These are phyloP conservation scores for Colletotrichum eleusines DNA, from an alignment of 2,329 filamentous ascomycete species.

Conservation along the genomic window DNA sequence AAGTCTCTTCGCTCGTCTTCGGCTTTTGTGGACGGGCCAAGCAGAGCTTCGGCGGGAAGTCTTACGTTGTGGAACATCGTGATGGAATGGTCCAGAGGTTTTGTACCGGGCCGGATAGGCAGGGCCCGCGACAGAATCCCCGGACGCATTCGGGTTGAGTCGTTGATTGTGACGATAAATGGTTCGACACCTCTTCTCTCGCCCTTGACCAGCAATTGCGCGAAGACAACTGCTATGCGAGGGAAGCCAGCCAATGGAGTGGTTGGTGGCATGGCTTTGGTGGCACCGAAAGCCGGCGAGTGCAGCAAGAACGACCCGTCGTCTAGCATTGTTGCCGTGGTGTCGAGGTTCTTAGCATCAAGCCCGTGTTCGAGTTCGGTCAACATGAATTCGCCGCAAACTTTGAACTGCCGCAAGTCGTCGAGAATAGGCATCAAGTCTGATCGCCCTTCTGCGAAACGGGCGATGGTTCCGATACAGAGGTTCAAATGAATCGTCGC, in stretches of 20 bases:
- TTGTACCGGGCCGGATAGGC: constrained; percentile 47
- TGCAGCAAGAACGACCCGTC: not conserved
- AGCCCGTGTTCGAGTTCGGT: too few species aligned
- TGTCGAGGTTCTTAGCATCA: not conserved
- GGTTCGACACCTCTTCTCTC: too few species aligned
- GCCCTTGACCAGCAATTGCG: not conserved
- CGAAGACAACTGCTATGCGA: not conserved
- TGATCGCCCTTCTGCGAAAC: too few species aligned
- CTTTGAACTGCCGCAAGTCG: too few species aligned
- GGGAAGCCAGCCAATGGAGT: not conserved
- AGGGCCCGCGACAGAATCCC: constrained; percentile 48
- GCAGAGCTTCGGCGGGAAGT: constrained; percentile 46
- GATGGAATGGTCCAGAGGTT: constrained; percentile 49
- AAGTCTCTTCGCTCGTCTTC: constrained; percentile 46
- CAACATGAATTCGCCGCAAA: too few species aligned
- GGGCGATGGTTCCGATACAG: too few species aligned
- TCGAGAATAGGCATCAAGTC: too few species aligned
- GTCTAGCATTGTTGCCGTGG: not conserved
- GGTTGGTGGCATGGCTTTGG: not conserved
- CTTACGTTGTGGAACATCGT: constrained; percentile 51
- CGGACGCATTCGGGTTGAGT: too few species aligned
- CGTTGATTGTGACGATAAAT: too few species aligned
- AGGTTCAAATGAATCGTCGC: too few species aligned
- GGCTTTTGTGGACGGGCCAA: constrained; percentile 43
- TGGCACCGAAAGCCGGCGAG: not conserved